phyloP scores from a whole-genome alignment of 371 early-diverging fungal genomes.

The Circinella minor region DNA sequence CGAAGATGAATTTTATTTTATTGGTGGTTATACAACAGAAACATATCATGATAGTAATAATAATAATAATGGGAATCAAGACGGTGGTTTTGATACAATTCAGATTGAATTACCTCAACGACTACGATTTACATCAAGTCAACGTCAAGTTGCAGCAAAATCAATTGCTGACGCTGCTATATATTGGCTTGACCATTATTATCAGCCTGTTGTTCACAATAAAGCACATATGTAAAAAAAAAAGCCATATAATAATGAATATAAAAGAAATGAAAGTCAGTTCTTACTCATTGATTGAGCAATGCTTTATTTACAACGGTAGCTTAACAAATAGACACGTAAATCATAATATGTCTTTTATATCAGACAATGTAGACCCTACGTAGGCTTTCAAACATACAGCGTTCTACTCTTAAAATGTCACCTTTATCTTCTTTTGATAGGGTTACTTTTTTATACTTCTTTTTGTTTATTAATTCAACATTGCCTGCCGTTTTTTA shows the following conservation, averaged over 20 bases:
- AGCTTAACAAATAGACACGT: too few relatives aligned
- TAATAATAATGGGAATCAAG: neutral
- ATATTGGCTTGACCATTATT: constrained; percentile 13
- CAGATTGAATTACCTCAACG: constrained; percentile 21
- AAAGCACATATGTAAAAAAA: neutral
- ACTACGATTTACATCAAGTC: constrained; percentile 3
- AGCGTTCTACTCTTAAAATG: too few relatives aligned
- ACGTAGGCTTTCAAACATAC: too few relatives aligned
- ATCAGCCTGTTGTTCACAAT: constrained; percentile 7
- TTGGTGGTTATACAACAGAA: constrained; percentile 19
- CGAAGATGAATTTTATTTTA: constrained; percentile 9
- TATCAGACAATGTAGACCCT: too few relatives aligned
- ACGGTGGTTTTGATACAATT: constrained; percentile 4
- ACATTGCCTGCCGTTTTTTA: too few relatives aligned
- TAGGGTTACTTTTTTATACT: too few relatives aligned
- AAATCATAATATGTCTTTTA: too few relatives aligned
- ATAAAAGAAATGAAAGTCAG: too few relatives aligned
- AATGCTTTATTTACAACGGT: too few relatives aligned
- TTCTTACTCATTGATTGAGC: too few relatives aligned
- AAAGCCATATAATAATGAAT: neutral
- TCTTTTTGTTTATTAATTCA: too few relatives aligned
- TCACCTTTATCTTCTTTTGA: too few relatives aligned
- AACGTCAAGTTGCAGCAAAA: neutral
- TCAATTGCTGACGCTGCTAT: neutral
- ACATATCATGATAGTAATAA: constrained; percentile 1